Evolutionary conservation across 2,329 filamentous ascomycete genomes (phyloP), one percentile per base, ranked within the genome.

Genomic region (Colletotrichum acutatum): DNA sequence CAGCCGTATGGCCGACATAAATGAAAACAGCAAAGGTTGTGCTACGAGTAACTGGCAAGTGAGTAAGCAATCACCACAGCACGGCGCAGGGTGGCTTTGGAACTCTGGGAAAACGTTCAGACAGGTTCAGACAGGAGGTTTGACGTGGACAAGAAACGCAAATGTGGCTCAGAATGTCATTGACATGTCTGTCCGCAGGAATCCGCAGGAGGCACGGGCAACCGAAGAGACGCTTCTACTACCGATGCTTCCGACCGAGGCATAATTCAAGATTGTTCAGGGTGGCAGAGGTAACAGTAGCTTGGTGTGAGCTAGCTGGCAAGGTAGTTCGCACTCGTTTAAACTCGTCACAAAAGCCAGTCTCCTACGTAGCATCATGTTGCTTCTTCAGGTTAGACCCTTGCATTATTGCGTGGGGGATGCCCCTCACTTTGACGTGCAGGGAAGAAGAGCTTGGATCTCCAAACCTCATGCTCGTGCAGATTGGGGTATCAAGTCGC

Each of bases 261-360:
- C 60, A 70, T 65, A 24, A 42, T 19, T 24, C 22, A 34, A 5
- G 16, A 12, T 30, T n/a, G 42, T 49, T 49, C 42, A 49, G 42
- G 42, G 42, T 49, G 42, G 42, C 19, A 49, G 8, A 49, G 19
- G 19, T 49, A 49, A 11, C 11, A 22, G 42, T 49, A 22, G 19
- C 7, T 4, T 57, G 26, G 26, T 32, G 19, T 65, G n/a, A n/a
- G 22, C 19, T 42, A 6, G 37, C 37, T 7, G 37, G 16, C 16
- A 19, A 2, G 37, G 22, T 24, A 8, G 19, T 49, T 66, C 71
- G 71, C 71, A 73, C 71, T 73, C 71, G 71, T 65, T 72, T 61
- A 56, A 11, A 19, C 14, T 58, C 12, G 14, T 26, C 7, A 52
- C 26, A 37, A 12, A 12, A 22, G 12, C 60, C 30, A 1, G 7